A percentile compares a stretch with the other conserved stretches of the same genome.
Evolutionary conservation across 768 basidiomycete species (phyloP).

Genomic region (Pleurotus djamor): DNA sequence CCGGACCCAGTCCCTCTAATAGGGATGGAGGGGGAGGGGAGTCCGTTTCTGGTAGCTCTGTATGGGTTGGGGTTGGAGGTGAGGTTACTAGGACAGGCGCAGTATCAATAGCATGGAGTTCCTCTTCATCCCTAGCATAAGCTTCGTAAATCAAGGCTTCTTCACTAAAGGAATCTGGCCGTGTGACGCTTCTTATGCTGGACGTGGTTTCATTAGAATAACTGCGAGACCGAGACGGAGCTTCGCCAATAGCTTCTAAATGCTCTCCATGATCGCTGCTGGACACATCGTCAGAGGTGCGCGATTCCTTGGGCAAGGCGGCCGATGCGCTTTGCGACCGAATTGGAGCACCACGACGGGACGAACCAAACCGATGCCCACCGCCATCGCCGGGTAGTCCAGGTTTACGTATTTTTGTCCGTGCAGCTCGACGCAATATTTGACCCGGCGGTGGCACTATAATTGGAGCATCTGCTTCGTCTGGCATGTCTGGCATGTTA

Average conservation of each 20-base stretch:
- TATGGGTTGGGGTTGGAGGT: conserved; percentile 19
- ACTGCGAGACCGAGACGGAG: conserved; percentile 33
- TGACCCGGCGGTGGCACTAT: conserved; percentile 86
- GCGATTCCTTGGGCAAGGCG: conserved; percentile 36
- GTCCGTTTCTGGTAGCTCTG: conserved; percentile 19
- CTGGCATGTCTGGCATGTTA: conserved; percentile 62
- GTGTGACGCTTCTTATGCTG: conserved; percentile 21
- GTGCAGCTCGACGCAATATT: conserved; percentile 87
- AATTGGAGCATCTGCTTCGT: conserved; percentile 89
- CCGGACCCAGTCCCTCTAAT: conserved; percentile 32
- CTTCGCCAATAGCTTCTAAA: conserved; percentile 28
- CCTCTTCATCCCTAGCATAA: conserved; percentile 58
- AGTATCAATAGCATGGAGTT: conserved; percentile 11
- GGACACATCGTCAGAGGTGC: conserved; percentile 70
- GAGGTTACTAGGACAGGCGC: conserved; percentile 26
- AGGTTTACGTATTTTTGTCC: conserved; percentile 94
- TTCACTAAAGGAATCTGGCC: conserved; percentile 79
- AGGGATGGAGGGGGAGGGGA: conserved; percentile 29
- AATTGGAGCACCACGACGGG: conserved; percentile 28
- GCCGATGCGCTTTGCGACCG: conserved; percentile 14
- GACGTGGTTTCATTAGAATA: conserved; percentile 43
- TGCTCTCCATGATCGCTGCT: conserved; percentile 68
- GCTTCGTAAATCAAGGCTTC: conserved; percentile 84
- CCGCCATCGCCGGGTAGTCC: conserved; percentile 72
- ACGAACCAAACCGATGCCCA: conserved; percentile 76